Conservation (phyloP, 2,329 filamentous ascomycete species). For the Exophiala lecanii-corni region DNA sequence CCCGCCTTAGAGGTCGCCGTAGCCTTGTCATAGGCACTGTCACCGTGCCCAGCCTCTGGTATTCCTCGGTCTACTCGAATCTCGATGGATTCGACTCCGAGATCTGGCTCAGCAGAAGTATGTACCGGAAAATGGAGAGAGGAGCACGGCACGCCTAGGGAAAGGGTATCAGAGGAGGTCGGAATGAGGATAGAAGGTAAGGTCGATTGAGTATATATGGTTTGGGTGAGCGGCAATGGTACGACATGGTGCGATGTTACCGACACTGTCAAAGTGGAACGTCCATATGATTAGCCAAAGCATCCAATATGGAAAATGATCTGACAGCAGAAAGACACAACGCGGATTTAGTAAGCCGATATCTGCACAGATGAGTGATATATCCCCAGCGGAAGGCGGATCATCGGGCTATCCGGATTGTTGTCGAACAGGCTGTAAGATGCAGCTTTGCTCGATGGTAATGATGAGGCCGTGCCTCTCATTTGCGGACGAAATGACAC, state of each 20-base stretch:
- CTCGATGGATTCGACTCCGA: slow-evolving; percentile 3
- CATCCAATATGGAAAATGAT: slow-evolving; percentile 10
- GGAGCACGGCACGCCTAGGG: slow-evolving; percentile 6
- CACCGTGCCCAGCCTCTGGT: background rate
- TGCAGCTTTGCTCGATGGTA: background rate
- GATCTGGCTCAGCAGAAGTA: slow-evolving; percentile 1
- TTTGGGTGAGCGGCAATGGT: slow-evolving; percentile 15
- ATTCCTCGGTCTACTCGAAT: slow-evolving; percentile 8
- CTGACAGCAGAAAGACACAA: slow-evolving; percentile 12
- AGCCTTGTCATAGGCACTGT: slow-evolving; percentile 16
- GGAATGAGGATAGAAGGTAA: slow-evolving; percentile 6
- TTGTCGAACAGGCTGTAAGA: background rate
- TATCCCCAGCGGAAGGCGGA: slow-evolving; percentile 12
- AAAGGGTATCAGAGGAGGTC: slow-evolving; percentile 4
- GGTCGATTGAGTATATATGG: slow-evolving; percentile 17
- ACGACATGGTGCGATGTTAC: slow-evolving; percentile 18
- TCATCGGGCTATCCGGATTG: background rate
- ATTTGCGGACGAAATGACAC: background rate
- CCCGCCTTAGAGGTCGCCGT: slow-evolving; percentile 12
- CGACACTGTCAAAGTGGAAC: slow-evolving; percentile 26
- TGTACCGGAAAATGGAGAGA: slow-evolving; percentile 3
- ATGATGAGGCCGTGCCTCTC: background rate
- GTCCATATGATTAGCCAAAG: slow-evolving; percentile 19
- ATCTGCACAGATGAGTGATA: slow-evolving; percentile 13
- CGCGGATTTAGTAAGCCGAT: slow-evolving; percentile 11